Conservation (phyloP, 257 asterid genomes). For the Nicotiana tomentosiformis region DNA sequence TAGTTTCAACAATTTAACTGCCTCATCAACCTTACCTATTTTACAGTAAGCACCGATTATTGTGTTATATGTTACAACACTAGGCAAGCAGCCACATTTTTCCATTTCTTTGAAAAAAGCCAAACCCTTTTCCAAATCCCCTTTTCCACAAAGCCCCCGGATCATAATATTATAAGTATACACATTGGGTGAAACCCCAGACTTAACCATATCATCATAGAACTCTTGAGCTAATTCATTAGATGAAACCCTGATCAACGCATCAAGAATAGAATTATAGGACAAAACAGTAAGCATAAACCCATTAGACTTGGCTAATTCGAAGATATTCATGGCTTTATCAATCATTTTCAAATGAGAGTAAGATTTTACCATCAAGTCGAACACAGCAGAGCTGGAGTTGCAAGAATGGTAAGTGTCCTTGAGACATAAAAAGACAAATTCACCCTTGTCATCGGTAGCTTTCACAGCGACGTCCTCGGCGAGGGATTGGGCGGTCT, state of each 20-base stretch:
- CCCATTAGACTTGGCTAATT: conserved; percentile 56
- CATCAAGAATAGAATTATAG: conserved; percentile 69
- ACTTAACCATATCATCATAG: conserved; percentile 45
- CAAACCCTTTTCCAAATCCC: conserved; percentile 46
- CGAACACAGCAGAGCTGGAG: conserved; percentile 81
- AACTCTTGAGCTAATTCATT: conserved; percentile 37
- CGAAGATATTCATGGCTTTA: conserved; percentile 46
- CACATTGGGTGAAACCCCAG: conserved; percentile 63
- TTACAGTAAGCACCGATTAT: conserved; percentile 65
- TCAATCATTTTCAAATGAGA: conserved; percentile 60
- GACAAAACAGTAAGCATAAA: conserved; percentile 73
- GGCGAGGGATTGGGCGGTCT: conserved; percentile 57
- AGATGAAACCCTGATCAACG: conserved; percentile 36
- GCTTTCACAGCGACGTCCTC: conserved; percentile 38
- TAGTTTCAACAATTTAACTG: conserved; percentile 32
- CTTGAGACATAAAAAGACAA: conserved; percentile 45
- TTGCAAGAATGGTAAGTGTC: conserved; percentile 58
- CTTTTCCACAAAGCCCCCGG: conserved; percentile 55
- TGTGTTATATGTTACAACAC: conserved; percentile 73
- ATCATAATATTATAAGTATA: conserved; percentile 74
- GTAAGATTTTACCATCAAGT: conserved; percentile 59
- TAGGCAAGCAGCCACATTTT: conserved; percentile 56
- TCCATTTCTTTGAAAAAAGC: conserved; percentile 51
- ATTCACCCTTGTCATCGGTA: conserved; percentile 28
- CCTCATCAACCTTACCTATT: conserved; percentile 39